phyloP scores from a whole-genome alignment of 805 yeast species.

The Kluyveromyces siamensis region DNA sequence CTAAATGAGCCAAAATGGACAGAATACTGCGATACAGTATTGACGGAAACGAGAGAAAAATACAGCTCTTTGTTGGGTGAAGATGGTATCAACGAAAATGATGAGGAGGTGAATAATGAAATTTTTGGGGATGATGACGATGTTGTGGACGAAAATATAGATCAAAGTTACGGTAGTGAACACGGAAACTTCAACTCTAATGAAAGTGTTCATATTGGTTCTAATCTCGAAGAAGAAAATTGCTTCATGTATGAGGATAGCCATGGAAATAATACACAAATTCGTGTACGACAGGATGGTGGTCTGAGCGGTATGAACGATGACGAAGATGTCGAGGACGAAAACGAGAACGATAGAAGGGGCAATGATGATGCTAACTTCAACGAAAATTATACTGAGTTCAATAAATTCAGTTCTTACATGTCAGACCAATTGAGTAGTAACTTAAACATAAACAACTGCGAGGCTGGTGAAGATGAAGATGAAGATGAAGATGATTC shows the following conservation, averaged over 20 bases:
- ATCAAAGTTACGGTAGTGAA: slow-evolving; percentile 1
- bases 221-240: slow-evolving; percentile 31
- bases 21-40: slow-evolving; percentile 68
- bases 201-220: slow-evolving; percentile 25
- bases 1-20: slow-evolving; percentile 47
- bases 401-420: slow-evolving; percentile 15
- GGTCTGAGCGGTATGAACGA: slow-evolving; percentile 10
- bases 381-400: slow-evolving; percentile 2
- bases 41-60: slow-evolving; percentile 85
- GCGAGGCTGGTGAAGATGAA: slow-evolving; percentile 7
- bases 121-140: slow-evolving; percentile 20
- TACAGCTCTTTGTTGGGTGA: slow-evolving; percentile 92
- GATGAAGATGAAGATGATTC: slow-evolving; percentile 13
- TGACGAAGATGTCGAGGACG: slow-evolving; percentile 23
- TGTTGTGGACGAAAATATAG: background rate
- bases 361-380: slow-evolving; percentile 15
- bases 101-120: slow-evolving; percentile 22
- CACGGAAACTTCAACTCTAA: slow-evolving; percentile 6
- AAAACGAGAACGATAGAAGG: slow-evolving; percentile 16
- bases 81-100: slow-evolving; percentile 37
- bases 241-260: slow-evolving; percentile 29
- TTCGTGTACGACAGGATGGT: slow-evolving; percentile 29
- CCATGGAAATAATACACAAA: slow-evolving; percentile 27
- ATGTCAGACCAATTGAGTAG: slow-evolving; percentile 22
- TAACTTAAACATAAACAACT: slow-evolving; percentile 3